Percentiles rank a stretch among this genome's conserved stretches.
Evolutionary conservation across 164 flowering plant species (phyloP).

Genomic region (Vitis vinifera): DNA sequence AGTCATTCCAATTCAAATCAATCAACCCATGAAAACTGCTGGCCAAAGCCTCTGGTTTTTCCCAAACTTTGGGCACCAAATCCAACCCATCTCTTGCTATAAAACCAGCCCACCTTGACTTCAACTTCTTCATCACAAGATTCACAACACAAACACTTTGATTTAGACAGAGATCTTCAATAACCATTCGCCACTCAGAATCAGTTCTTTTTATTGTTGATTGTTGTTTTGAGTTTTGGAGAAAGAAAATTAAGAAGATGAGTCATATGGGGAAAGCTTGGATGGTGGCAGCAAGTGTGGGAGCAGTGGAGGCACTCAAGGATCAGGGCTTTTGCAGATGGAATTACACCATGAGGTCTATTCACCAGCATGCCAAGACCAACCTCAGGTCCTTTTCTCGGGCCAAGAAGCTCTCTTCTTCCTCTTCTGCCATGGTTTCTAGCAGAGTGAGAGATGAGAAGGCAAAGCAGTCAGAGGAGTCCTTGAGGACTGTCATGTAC

Average conservation of each 20-base stretch:
- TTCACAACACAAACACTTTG: no score
- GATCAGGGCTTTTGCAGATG: constrained; percentile 32
- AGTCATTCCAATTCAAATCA: no score
- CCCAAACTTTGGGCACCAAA: no score
- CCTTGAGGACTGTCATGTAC: constrained; percentile 45
- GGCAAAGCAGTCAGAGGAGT: constrained; percentile 30
- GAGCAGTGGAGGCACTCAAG: constrained; percentile 28
- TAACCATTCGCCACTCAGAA: no score
- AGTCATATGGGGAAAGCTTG: constrained; percentile 26
- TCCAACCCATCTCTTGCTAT: no score
- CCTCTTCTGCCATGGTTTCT: constrained; percentile 9
- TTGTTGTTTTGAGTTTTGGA: no score
- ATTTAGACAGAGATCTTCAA: no score
- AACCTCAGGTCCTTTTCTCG: constrained; percentile 14
- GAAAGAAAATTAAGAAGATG: constrained; percentile 7
- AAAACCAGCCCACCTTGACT: no score
- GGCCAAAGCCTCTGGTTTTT: no score
- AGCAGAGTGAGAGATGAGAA: constrained; percentile 9
- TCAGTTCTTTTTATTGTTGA: no score
- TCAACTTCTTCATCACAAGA: no score
- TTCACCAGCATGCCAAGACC: constrained; percentile 22
- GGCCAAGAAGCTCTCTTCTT: constrained; percentile 11
- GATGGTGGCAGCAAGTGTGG: constrained; percentile 29
- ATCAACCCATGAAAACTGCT: no score
- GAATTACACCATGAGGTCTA: constrained; percentile 23